Evolutionary conservation across 1,284 basidiomycete genomes (phyloP).

Genomic region (Malassezia cuniculi): DNA sequence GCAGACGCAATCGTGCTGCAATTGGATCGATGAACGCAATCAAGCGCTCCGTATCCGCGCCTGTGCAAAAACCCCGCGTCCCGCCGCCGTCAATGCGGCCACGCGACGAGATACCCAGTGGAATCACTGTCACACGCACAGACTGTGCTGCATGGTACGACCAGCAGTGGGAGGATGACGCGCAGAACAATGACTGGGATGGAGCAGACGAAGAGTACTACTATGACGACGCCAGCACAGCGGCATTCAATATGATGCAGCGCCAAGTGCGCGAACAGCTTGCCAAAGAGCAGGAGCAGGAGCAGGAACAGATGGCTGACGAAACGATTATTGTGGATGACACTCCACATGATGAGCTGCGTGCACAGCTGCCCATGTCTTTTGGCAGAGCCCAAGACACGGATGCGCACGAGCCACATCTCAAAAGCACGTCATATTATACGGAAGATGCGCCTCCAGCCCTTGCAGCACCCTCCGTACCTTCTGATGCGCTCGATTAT

Average conservation of each 20-base stretch:
- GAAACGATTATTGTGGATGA: background rate
- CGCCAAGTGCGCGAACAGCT: slow-evolving; percentile 3
- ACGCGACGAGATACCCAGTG: slow-evolving; percentile 3
- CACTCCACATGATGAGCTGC: background rate
- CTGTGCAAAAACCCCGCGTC: background rate
- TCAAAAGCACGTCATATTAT: no score
- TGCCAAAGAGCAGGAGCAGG: slow-evolving; percentile 6
- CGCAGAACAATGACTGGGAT: background rate
- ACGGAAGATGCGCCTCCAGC: no score
- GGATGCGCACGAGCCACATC: background rate
- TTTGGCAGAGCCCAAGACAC: slow-evolving; percentile 5
- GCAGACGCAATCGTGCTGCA: no score
- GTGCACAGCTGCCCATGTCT: slow-evolving; percentile 5
- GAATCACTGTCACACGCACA: slow-evolving; percentile 7
- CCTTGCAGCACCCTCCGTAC: no score
- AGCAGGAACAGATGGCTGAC: background rate
- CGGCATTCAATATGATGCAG: slow-evolving; percentile 10
- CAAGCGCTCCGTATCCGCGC: background rate
- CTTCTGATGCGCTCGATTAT: background rate
- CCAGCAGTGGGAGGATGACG: slow-evolving; percentile 1
- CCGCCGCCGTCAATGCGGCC: slow-evolving; percentile 9
- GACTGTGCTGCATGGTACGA: slow-evolving; percentile 14
- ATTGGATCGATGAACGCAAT: no score
- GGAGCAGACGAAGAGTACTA: background rate
- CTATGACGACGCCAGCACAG: slow-evolving; percentile 2